These are phyloP conservation scores for Colletotrichum navitas DNA, from an alignment of 2,329 filamentous ascomycete genomes.

Conservation along the genomic window DNA sequence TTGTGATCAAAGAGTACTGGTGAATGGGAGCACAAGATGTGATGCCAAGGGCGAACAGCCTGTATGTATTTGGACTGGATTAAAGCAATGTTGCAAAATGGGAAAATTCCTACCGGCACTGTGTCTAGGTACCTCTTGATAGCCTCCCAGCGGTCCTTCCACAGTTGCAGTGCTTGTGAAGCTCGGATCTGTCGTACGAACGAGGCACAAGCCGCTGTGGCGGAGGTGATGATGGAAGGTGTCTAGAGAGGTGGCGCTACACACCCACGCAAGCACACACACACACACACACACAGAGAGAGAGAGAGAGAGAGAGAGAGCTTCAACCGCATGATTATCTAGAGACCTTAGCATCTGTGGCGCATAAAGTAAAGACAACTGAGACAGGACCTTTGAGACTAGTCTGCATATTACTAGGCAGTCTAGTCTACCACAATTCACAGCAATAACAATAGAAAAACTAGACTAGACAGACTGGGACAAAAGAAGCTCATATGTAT, in stretches of 20 bases:
- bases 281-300: too few species aligned
- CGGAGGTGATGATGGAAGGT: neutral
- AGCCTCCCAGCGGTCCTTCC: too few species aligned
- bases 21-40: too few species aligned
- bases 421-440: neutral
- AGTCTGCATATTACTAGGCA: neutral
- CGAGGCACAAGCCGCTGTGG: too few species aligned
- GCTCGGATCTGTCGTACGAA: too few species aligned
- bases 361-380: neutral
- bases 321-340: conserved; percentile 5
- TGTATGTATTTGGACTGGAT: too few species aligned
- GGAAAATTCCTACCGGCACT: too few species aligned
- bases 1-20: too few species aligned
- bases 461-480: neutral
- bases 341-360: conserved; percentile 9
- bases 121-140: too few species aligned
- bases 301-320: neutral
- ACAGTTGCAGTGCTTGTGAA: too few species aligned
- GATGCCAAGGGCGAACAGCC: too few species aligned
- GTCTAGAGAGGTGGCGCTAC: neutral
- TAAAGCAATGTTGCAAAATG: neutral
- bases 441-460: neutral
- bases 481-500: conserved; percentile 31
- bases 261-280: neutral
- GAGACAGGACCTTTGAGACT: too few species aligned